Evolutionary conservation across 2,329 filamentous ascomycete genomes (phyloP).

Genomic region (Aspergillus sp.): DNA sequence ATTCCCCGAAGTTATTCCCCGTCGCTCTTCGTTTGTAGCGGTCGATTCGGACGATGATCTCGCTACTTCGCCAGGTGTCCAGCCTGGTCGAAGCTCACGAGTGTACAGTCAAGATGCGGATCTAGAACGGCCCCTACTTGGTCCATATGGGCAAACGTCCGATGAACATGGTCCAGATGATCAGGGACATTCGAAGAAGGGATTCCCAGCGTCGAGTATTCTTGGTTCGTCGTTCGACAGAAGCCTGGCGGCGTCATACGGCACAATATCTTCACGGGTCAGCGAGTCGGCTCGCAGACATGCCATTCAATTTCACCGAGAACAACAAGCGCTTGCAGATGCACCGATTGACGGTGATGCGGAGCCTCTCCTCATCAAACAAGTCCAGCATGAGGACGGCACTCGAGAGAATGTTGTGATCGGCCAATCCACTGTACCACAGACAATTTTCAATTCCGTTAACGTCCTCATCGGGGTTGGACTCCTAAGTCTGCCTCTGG

Average conservation of each 20-base stretch:
- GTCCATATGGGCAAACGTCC: slow-evolving; percentile 24
- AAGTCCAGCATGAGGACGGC: slow-evolving; percentile 79
- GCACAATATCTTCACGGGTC: slow-evolving; percentile 55
- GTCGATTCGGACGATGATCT: slow-evolving; percentile 50
- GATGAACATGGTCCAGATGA: slow-evolving; percentile 16
- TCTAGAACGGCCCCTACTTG: slow-evolving; percentile 26
- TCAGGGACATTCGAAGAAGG: slow-evolving; percentile 16
- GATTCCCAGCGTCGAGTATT: slow-evolving; percentile 13
- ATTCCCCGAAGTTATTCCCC: slow-evolving; percentile 83
- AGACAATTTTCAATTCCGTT: slow-evolving; percentile 95
- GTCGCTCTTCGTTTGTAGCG: slow-evolving; percentile 70
- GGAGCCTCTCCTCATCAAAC: slow-evolving; percentile 80
- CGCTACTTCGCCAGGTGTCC: slow-evolving; percentile 17
- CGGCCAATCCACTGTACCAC: slow-evolving; percentile 90
- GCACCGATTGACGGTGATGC: slow-evolving; percentile 56
- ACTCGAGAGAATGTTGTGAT: slow-evolving; percentile 80
- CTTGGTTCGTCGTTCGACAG: slow-evolving; percentile 62
- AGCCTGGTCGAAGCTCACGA: slow-evolving; percentile 18
- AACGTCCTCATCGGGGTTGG: slow-evolving; percentile 91
- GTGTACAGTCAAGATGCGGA: slow-evolving; percentile 28
- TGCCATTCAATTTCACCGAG: slow-evolving; percentile 52
- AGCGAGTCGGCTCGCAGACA: slow-evolving; percentile 57
- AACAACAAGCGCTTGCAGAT: slow-evolving; percentile 47
- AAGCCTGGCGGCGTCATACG: slow-evolving; percentile 66
- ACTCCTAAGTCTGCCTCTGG: slow-evolving; percentile 82